Percentiles rank a stretch among this genome's conserved stretches.
These are phyloP conservation scores for Penicillium sp. DNA, from an alignment of 2,329 filamentous ascomycete genomes.

Conservation along the genomic window DNA sequence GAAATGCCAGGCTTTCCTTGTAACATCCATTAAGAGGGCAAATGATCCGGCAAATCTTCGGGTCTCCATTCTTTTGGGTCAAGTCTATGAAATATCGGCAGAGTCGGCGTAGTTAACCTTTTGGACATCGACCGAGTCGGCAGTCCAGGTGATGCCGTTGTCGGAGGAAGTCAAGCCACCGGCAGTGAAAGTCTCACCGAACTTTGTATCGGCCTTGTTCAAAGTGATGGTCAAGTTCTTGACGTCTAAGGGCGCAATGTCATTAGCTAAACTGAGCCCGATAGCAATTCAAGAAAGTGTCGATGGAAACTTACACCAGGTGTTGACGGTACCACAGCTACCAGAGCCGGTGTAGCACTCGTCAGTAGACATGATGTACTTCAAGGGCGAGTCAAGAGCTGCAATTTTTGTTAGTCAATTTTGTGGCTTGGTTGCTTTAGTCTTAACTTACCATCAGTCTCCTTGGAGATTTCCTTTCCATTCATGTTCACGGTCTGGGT, in stretches of 20 bases:
- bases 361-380: conserved; percentile 22
- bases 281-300: neutral
- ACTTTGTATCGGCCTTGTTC: conserved; percentile 14
- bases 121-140: conserved; percentile 3
- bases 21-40: no score
- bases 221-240: conserved; percentile 20
- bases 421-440: neutral
- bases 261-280: neutral
- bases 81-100: neutral
- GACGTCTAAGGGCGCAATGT: conserved; percentile 4
- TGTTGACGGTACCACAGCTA: conserved; percentile 15
- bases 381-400: conserved; percentile 17
- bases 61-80: no score
- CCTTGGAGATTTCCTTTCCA: conserved; percentile 16
- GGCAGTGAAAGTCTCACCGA: conserved; percentile 14
- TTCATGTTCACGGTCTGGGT: conserved; percentile 19
- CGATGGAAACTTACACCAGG: conserved; percentile 12
- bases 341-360: conserved; percentile 25
- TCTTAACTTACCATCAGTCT: conserved; percentile 14
- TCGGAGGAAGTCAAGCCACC: conserved; percentile 15
- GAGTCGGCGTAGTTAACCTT: conserved; percentile 1
- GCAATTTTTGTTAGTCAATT: neutral
- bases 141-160: conserved; percentile 18
- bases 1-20: no score
- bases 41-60: no score